Conservation (phyloP, 1,284 basidiomycete species). For the Xerocomus amazonicus region DNA sequence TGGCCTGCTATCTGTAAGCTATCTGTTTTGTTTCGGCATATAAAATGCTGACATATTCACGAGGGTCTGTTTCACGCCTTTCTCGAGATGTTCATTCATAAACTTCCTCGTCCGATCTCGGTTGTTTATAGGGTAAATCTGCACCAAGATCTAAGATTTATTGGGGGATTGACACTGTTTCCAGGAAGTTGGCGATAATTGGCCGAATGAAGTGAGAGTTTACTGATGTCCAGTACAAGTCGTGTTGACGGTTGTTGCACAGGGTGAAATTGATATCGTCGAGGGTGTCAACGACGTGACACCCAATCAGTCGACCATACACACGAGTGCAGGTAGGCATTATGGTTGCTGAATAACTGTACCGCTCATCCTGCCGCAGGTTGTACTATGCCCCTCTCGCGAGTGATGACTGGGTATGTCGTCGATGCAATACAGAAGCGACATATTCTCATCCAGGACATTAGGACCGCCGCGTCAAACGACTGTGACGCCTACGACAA, state of each 20-base stretch:
- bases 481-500: constrained; percentile 43
- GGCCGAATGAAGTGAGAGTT: constrained; percentile 43
- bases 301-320: constrained; percentile 41
- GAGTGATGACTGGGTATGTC: too few relatives aligned
- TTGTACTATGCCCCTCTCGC: constrained; percentile 24
- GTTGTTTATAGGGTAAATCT: too few relatives aligned
- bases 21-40: background rate
- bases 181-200: constrained; percentile 26
- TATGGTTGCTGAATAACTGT: background rate
- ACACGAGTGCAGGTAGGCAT: constrained; percentile 38
- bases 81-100: too few relatives aligned
- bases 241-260: background rate
- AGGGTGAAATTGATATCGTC: constrained; percentile 45
- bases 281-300: constrained; percentile 36
- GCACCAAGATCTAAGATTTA: too few relatives aligned
- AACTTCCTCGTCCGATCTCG: too few relatives aligned
- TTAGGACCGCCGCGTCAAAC: constrained; percentile 16
- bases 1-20: constrained; percentile 5
- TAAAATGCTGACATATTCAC: too few relatives aligned
- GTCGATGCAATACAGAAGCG: too few relatives aligned
- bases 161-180: constrained; percentile 1
- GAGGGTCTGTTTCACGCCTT: too few relatives aligned
- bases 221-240: too few relatives aligned
- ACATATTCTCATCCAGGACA: too few relatives aligned
- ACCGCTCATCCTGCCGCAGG: constrained; percentile 1